phyloP scores from a whole-genome alignment of 2,329 filamentous ascomycete genomes.

The Drechslerella coelobrocha region DNA sequence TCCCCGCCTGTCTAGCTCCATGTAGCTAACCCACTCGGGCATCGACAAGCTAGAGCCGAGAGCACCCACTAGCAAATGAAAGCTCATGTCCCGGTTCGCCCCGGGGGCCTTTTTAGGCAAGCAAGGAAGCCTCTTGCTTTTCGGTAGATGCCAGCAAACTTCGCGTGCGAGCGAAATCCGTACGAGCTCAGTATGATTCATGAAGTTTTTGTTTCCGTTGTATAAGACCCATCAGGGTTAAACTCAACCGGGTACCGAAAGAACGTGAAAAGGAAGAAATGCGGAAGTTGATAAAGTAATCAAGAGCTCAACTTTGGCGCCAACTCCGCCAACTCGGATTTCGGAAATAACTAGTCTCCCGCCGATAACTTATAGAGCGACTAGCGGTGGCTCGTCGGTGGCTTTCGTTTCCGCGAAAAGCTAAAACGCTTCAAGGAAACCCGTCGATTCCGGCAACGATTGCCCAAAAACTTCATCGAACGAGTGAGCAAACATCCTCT shows the following conservation, averaged over 20 bases:
- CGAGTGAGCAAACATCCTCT: background rate
- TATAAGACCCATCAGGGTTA: constrained; percentile 5
- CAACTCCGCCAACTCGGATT: constrained; percentile 27
- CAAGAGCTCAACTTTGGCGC: constrained; percentile 6
- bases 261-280: background rate
- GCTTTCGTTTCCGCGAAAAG: constrained; percentile 19
- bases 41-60: background rate
- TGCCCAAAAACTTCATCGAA: background rate
- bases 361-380: background rate
- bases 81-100: background rate
- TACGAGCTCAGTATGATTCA: constrained; percentile 30
- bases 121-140: background rate
- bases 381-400: constrained; percentile 5
- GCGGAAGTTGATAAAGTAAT: constrained; percentile 33
- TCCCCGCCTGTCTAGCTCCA: background rate
- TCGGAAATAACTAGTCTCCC: constrained; percentile 35
- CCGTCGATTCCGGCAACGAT: background rate
- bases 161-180: constrained; percentile 1
- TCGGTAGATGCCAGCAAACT: constrained; percentile 24
- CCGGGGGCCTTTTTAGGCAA: background rate
- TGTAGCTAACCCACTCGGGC: background rate
- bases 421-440: background rate
- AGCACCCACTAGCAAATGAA: background rate
- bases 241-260: background rate
- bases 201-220: constrained; percentile 27